Percentiles rank a stretch among this genome's conserved stretches.
These are phyloP conservation scores for Microthyrium microscopicum DNA, from an alignment of 2,329 filamentous ascomycete genomes.

Conservation along the genomic window DNA sequence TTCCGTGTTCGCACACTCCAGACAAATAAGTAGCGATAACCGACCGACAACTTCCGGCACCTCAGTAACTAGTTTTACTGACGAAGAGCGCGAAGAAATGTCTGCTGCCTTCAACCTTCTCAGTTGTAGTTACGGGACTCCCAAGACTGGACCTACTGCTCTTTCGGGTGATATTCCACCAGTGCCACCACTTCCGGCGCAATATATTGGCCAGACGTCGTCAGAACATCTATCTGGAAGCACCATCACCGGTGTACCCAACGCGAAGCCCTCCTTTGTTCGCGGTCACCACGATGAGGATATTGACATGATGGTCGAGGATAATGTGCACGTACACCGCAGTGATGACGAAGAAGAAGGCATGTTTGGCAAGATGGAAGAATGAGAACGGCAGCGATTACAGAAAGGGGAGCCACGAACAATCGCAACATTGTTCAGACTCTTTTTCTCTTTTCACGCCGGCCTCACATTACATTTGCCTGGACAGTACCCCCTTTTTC, in stretches of 20 bases:
- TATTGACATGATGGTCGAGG: conserved; percentile 45
- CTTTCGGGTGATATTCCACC: conserved; percentile 63
- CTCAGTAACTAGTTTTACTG: conserved; percentile 44
- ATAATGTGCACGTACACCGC: conserved; percentile 41
- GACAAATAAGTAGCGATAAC: conserved; percentile 56
- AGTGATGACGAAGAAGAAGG: conserved; percentile 87
- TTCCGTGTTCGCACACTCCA: conserved; percentile 45
- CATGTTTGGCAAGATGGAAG: conserved; percentile 93
- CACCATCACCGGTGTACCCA: conserved; percentile 31
- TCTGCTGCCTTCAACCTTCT: conserved; percentile 81
- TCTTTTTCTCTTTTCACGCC: too few relatives aligned
- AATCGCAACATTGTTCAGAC: too few relatives aligned
- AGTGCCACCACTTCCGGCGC: conserved; percentile 70
- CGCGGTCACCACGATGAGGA: conserved; percentile 24
- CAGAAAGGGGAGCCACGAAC: too few relatives aligned
- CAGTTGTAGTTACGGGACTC: conserved; percentile 79
- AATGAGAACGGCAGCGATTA: too few relatives aligned
- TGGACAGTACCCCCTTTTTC: too few relatives aligned
- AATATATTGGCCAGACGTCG: conserved; percentile 50
- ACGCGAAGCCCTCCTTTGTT: conserved; percentile 31
- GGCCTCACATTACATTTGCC: too few relatives aligned
- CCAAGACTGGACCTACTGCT: conserved; percentile 45
- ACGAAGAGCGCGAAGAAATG: conserved; percentile 71
- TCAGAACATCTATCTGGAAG: conserved; percentile 36
- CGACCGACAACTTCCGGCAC: conserved; percentile 57